Evolutionary conservation across 257 asterid species (phyloP).

Genomic region (Datura wrightii): DNA sequence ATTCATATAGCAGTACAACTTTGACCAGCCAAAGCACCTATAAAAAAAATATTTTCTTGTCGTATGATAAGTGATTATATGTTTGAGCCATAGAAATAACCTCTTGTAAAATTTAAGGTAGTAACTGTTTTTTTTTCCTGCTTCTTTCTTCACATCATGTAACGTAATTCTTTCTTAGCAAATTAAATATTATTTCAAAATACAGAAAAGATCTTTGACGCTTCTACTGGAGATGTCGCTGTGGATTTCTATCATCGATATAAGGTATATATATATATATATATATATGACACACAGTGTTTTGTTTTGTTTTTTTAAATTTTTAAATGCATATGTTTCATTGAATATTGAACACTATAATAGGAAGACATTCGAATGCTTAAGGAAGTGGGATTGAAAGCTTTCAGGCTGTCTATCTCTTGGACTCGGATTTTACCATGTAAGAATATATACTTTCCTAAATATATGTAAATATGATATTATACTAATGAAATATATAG

Average conservation of each 20-base stretch:
- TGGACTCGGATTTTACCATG: constrained; percentile 53
- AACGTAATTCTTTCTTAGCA: not conserved
- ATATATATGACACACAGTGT: not conserved
- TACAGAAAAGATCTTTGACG: constrained; percentile 44
- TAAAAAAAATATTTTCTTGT: too few species aligned
- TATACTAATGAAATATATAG: not conserved
- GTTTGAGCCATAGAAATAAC: too few species aligned
- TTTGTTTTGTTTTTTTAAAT: not conserved
- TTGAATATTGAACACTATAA: not conserved
- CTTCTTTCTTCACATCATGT: not conserved
- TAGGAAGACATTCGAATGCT: constrained; percentile 38
- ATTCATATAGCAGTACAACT: too few species aligned
- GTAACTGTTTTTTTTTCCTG: not conserved
- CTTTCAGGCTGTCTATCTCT: constrained; percentile 47
- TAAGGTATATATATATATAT: constrained; percentile 39
- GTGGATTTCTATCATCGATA: constrained; percentile 41
- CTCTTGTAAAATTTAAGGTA: too few species aligned
- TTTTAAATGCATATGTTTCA: not conserved
- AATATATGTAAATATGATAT: too few species aligned
- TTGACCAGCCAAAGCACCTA: too few species aligned
- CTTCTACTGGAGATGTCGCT: constrained; percentile 42
- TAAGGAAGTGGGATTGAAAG: constrained; percentile 32
- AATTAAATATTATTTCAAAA: not conserved
- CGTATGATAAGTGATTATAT: too few species aligned
- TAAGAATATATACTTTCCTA: not conserved